phyloP scores from a whole-genome alignment of 2,329 filamentous ascomycete species.

The Pseudopithomyces chartarum region DNA sequence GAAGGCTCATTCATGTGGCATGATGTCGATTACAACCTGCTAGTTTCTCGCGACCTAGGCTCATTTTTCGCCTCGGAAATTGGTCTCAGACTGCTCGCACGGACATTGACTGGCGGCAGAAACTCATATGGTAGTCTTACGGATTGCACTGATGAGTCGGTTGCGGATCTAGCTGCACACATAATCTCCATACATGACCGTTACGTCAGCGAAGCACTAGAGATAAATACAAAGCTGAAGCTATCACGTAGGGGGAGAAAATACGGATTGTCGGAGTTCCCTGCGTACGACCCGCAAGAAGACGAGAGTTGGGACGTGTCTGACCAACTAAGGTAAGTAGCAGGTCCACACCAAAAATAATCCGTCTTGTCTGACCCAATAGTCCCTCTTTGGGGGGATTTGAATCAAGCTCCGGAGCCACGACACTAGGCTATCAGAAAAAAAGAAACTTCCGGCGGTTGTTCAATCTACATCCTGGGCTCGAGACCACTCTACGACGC shows the following conservation, averaged over 20 bases:
- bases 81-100: conserved; percentile 4
- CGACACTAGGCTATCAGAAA: neutral
- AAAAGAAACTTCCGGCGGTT: neutral
- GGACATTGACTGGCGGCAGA: conserved; percentile 6
- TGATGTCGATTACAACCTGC: conserved; percentile 2
- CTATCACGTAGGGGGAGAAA: neutral
- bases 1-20: conserved; percentile 5
- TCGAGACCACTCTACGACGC: neutral
- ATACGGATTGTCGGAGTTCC: neutral
- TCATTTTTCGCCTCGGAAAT: conserved; percentile 8
- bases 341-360: too few relatives aligned
- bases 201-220: neutral
- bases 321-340: too few relatives aligned
- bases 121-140: conserved; percentile 10
- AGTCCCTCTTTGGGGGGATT: too few relatives aligned
- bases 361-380: too few relatives aligned
- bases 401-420: neutral
- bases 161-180: conserved; percentile 8
- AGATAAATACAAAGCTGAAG: neutral
- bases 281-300: neutral
- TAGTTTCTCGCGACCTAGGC: conserved; percentile 1
- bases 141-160: neutral
- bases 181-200: neutral
- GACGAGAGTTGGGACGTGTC: neutral
- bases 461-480: conserved; percentile 1